Evolutionary conservation across 371 early-diverging fungal genomes (phyloP), one percentile per base, ranked within the genome.

Genomic region (Actinomucor elegans): DNA sequence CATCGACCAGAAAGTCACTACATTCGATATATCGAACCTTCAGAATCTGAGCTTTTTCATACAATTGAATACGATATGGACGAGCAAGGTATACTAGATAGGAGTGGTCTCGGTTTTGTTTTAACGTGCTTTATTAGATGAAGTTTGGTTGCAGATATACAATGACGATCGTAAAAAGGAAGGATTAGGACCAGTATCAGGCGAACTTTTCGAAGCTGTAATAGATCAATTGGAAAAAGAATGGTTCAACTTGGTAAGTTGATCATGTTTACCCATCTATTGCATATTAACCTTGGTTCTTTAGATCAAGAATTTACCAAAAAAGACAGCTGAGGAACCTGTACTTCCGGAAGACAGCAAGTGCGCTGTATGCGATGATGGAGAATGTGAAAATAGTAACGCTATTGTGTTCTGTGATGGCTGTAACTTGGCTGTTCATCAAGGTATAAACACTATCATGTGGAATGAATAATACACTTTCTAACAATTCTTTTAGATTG

Each of bases 391-490:
- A 71, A 97, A 96, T 65, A 89, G 91, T 61, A 99, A 99, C 67
- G 97, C 94, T 0, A 98, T 99, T 50, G 98, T 99, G 2, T 99
- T 96, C 64, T 99, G 99, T 75, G 99, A 99, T 73, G 97, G 99
- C 0, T 99, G 99, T 71, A 96, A 99, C 68, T 62, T 99, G 31
- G 98, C 97, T 5, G 99, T 99, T 4, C 99, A 99, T 75, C 99
- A 99, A 80, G n/a, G n/a, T n/a, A n/a, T n/a, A n/a, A n/a, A n/a
- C n/a, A n/a, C n/a, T n/a, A n/a, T n/a, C n/a, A n/a, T n/a, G n/a
- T n/a, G n/a, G n/a, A n/a, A n/a, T n/a, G n/a, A n/a, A n/a, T n/a
- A n/a, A n/a, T n/a, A n/a, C n/a, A n/a, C n/a, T n/a, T n/a, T n/a
- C n/a, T n/a, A n/a, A n/a, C n/a, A n/a, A n/a, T n/a, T n/a, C n/a